Evolutionary conservation across 2,329 filamentous ascomycete genomes (phyloP), one percentile per base, ranked within the genome.

Genomic region (Cladosporium sp.): DNA sequence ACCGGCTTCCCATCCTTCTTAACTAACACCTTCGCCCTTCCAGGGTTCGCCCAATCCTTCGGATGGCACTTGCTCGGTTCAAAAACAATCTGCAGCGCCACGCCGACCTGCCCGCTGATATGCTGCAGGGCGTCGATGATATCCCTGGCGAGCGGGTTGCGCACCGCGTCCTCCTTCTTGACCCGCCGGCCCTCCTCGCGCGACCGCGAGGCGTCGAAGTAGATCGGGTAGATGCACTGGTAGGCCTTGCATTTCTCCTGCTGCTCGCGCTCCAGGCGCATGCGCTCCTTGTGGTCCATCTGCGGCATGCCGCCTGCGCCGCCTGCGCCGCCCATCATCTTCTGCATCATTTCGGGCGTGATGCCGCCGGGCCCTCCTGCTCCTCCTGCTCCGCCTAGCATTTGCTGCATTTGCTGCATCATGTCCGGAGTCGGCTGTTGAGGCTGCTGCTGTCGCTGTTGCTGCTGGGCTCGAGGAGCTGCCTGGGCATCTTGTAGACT

Each of bases 41-140:
- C 93, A 11, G 93, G 93, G 73, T 99, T 99, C 51, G 86, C 85
- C 93, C 93, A 99, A 75, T 99, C 93, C 73, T 93, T 92, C 6
- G 93, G 93, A 70, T 99, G 93, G 54, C 84, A 80, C 76, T 96
- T 96, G 65, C 87, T 86, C 1, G 91, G 89, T 73, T 99, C 93
- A 68, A 96, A 86, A 7, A 93, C 83, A 38, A 86, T 84, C 55
- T 81, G 79, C 74, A 24, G 85, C 80, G 52, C 55, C 9, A 61
- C 53, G 15, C 54, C 52, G 18, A 54, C 39, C 43, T 43, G 50
- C 8, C 54, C 52, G 8, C 60, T 62, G 54, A 96, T 78, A 40
- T 78, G 72, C 37, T 84, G 83, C 69, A 88, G 88, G n/a, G 91
- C 92, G 66, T 88, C 85, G 39, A 90, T 86, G 65, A 99, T 91